phyloP scores from a whole-genome alignment of 148 eudicot genomes.

The Rhododendron ferrugineum region DNA sequence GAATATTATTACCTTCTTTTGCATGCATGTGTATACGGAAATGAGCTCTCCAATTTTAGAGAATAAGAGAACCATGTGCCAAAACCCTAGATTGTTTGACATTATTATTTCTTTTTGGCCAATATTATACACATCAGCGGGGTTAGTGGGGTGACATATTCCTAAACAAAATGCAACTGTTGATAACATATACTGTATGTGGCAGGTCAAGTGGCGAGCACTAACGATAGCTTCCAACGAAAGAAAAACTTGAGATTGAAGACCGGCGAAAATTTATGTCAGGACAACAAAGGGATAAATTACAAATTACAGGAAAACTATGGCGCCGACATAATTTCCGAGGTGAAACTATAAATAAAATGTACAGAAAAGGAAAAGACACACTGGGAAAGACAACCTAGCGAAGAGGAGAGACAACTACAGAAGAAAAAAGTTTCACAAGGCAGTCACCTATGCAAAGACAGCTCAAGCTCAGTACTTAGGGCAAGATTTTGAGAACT shows the following conservation, averaged over 20 bases:
- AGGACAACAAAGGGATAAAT: not conserved
- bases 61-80: no score
- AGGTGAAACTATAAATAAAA: constrained; percentile 20
- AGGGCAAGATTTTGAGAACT: constrained; percentile 8
- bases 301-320: constrained; percentile 7
- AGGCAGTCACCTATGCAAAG: constrained; percentile 4
- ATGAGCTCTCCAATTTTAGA: no score
- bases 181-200: not conserved
- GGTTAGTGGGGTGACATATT: no score
- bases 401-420: not conserved
- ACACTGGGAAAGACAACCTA: constrained; percentile 2
- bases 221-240: not conserved
- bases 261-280: not conserved
- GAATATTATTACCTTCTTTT: no score
- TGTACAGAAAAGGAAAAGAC: constrained; percentile 25
- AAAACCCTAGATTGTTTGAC: no score
- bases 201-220: not conserved
- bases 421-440: not conserved
- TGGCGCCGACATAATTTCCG: not conserved
- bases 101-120: no score
- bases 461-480: not conserved
- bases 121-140: no score
- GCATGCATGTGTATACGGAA: no score
- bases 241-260: not conserved
- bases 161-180: not conserved